phyloP scores from a whole-genome alignment of 768 basidiomycete species.

The Solioccasus polychromus region DNA sequence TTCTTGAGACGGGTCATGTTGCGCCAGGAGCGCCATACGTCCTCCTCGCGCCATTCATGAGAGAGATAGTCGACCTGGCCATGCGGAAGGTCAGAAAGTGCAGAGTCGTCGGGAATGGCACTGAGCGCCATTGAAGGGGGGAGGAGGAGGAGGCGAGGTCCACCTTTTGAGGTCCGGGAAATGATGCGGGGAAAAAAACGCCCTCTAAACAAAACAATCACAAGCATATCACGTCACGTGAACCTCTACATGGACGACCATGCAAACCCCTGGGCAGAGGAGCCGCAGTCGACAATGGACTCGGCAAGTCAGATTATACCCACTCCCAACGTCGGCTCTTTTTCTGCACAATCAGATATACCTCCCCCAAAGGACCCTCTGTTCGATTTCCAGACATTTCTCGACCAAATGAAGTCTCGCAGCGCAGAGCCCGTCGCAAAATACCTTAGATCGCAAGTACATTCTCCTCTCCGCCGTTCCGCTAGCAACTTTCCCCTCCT shows the following conservation, averaged over 20 bases:
- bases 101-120: conserved; percentile 68
- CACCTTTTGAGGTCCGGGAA: no score
- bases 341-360: no score
- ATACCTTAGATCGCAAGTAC: conserved; percentile 88
- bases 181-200: no score
- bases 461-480: neutral
- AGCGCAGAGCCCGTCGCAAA: conserved; percentile 91
- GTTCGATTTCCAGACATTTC: conserved; percentile 93
- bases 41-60: conserved; percentile 96
- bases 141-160: no score
- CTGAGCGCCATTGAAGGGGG: conserved; percentile 65
- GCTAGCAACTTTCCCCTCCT: neutral
- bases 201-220: no score
- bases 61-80: conserved; percentile 99
- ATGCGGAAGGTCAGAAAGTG: conserved; percentile 78
- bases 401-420: conserved; percentile 90
- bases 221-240: no score
- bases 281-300: no score
- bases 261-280: no score
- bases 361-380: conserved; percentile 42
- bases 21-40: conserved; percentile 98
- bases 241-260: no score
- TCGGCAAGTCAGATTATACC: no score
- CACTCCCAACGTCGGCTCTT: no score
- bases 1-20: conserved; percentile 98